Evolutionary conservation across 768 basidiomycete species (phyloP), one percentile per base, ranked within the genome.

Genomic region (Hygrocybe coccinea): DNA sequence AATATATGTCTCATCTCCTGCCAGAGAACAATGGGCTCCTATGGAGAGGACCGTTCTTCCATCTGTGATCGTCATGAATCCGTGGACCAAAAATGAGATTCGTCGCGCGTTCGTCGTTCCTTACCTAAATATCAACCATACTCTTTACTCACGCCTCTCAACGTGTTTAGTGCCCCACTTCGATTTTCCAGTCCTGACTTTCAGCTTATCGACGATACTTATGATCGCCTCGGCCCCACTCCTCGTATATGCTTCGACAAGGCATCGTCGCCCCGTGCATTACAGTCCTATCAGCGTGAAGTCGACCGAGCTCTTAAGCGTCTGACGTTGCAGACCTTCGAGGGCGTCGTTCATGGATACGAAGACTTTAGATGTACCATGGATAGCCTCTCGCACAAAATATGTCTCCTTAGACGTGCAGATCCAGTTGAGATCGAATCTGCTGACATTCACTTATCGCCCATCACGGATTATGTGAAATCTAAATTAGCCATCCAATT

Each of bases 201-300:
- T 22, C 12, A 21, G 8, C 37, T 19, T 33, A 54, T 58, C 46
- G 34, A 53, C 35, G 52, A 58, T 19, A 45, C 38, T 38, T 59
- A 43, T 47, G 59, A 59, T 57, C 56, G 37, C 35, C 51, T 57
- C 36, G 59, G 59, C 36, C 59, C 59, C 19, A 53, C 52, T 19
- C 59, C 50, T 25, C 50, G 50, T 49, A 35, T 59, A 15, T 49
- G 48, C 45, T 52, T 56, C 34, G 43, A 53, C 43, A 29, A 58
- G 35, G 35, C 44, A 37, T 22, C n/a, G 29, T 2, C 33, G 11
- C 21, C 29, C 1, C 33, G 14, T 15, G 15, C 3, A 1, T 38
- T 58, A 45, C 11, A 34, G 41, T 9, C 39, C 36, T 55, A 59
- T 47, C 24, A 53, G 45, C 2, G 29, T 11, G 50, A 34, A 17